Evolutionary conservation across 805 yeast genomes (phyloP).

Genomic region (Deakozyma indianensis): DNA sequence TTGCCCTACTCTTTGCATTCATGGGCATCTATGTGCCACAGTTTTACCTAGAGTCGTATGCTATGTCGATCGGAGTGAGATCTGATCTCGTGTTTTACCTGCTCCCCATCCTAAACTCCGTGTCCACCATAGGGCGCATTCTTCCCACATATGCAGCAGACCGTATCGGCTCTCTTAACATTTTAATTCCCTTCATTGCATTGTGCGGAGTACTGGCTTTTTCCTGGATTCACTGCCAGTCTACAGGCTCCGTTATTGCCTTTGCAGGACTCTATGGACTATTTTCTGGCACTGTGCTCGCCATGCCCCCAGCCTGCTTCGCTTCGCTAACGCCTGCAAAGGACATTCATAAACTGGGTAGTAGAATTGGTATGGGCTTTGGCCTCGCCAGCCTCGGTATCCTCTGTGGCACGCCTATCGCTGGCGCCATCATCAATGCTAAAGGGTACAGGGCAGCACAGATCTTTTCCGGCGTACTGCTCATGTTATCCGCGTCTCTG

Average conservation of each 20-base stretch:
- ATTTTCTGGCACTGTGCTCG: constrained; percentile 19
- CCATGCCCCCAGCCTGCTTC: constrained; percentile 20
- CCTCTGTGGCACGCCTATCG: background rate
- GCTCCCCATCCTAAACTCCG: constrained; percentile 23
- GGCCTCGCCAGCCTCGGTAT: background rate
- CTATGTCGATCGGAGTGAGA: constrained; percentile 13
- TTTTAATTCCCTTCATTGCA: constrained; percentile 19
- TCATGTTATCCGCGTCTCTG: background rate
- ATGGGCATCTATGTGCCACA: constrained; percentile 21
- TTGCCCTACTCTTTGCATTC: constrained; percentile 16
- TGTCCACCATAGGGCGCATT: constrained; percentile 35
- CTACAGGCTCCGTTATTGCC: constrained; percentile 16
- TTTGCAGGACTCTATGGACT: constrained; percentile 20
- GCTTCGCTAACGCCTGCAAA: constrained; percentile 15
- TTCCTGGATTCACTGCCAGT: constrained; percentile 23
- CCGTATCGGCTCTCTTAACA: constrained; percentile 31
- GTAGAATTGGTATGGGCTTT: constrained; percentile 47
- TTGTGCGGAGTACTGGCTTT: constrained; percentile 18
- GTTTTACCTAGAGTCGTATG: constrained; percentile 22
- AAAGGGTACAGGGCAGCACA: background rate
- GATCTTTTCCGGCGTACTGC: background rate
- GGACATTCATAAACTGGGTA: constrained; percentile 16
- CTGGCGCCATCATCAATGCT: background rate
- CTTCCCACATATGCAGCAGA: constrained; percentile 34
- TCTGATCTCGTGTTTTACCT: constrained; percentile 14